A percentile compares a stretch with the other conserved stretches of the same genome.
phyloP scores from a whole-genome alignment of 2,329 filamentous ascomycete genomes.

The Fusarium nelsonii region DNA sequence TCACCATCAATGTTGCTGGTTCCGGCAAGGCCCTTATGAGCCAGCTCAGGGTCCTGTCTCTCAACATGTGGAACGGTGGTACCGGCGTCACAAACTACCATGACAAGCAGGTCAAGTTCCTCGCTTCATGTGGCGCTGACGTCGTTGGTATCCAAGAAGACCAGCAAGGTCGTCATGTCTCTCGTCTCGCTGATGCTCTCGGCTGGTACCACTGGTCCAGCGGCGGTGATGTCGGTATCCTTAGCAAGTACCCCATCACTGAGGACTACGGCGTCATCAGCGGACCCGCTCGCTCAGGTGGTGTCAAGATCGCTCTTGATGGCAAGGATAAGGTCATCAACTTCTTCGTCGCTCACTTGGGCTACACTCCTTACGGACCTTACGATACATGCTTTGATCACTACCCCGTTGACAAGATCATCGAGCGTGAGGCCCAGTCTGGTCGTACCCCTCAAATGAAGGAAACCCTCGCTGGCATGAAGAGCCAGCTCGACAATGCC shows the following conservation, averaged over 20 bases:
- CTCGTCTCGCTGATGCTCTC: constrained; percentile 53
- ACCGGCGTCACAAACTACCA: constrained; percentile 53
- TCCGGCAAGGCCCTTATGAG: constrained; percentile 49
- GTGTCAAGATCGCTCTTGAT: constrained; percentile 54
- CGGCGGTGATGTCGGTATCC: constrained; percentile 50
- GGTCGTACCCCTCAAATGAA: constrained; percentile 56
- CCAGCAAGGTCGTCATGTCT: constrained; percentile 47
- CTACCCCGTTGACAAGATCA: constrained; percentile 51
- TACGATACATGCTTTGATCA: constrained; percentile 59
- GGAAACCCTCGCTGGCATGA: constrained; percentile 53
- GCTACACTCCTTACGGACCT: constrained; percentile 57
- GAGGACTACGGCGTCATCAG: constrained; percentile 48
- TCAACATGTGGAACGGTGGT: constrained; percentile 58
- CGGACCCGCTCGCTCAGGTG: constrained; percentile 39
- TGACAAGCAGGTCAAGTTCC: constrained; percentile 55
- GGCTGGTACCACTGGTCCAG: constrained; percentile 56
- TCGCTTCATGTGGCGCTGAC: constrained; percentile 51
- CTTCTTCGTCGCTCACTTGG: constrained; percentile 55
- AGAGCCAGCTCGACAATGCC: constrained; percentile 48
- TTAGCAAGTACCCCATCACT: constrained; percentile 57
- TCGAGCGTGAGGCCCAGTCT: constrained; percentile 53
- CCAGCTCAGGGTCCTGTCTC: constrained; percentile 53
- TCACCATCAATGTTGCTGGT: constrained; percentile 52
- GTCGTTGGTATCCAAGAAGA: constrained; percentile 57
- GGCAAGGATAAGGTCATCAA: constrained; percentile 50